A percentile compares a stretch with the other conserved stretches of the same genome.
phyloP scores from a whole-genome alignment of 2,329 filamentous ascomycete species.

The Scedosporium dehoogii region DNA sequence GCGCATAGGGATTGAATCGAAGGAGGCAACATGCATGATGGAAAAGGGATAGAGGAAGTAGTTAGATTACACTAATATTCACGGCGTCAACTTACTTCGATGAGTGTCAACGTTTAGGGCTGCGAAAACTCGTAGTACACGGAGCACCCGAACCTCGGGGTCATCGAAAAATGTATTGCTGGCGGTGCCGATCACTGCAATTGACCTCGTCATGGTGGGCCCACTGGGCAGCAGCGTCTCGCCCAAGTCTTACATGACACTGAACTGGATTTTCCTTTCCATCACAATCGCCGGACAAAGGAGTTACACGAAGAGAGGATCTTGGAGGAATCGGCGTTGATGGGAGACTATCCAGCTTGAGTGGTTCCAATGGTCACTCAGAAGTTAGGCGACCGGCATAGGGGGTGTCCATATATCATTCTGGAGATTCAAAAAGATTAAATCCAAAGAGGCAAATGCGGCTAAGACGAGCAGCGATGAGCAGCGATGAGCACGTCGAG shows the following conservation, averaged over 20 bases:
- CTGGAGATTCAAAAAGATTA: too few relatives aligned
- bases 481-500: too few relatives aligned
- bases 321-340: too few relatives aligned
- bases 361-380: too few relatives aligned
- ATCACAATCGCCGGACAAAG: not conserved
- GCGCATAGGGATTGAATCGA: not conserved
- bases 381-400: too few relatives aligned
- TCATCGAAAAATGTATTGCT: not conserved
- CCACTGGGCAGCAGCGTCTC: not conserved
- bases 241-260: not conserved
- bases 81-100: not conserved
- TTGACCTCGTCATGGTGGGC: constrained; percentile 3
- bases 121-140: not conserved
- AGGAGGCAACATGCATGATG: not conserved
- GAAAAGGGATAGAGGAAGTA: not conserved
- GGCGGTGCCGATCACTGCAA: constrained; percentile 9
- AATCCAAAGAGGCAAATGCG: too few relatives aligned
- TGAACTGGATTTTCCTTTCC: not conserved
- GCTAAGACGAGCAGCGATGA: too few relatives aligned
- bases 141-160: not conserved
- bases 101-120: not conserved
- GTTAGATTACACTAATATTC: not conserved
- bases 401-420: too few relatives aligned
- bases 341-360: too few relatives aligned
- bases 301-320: too few relatives aligned